Conservation (phyloP, 495 filamentous ascomycete species). For the Hyphodiscus hymeniophilus region DNA sequence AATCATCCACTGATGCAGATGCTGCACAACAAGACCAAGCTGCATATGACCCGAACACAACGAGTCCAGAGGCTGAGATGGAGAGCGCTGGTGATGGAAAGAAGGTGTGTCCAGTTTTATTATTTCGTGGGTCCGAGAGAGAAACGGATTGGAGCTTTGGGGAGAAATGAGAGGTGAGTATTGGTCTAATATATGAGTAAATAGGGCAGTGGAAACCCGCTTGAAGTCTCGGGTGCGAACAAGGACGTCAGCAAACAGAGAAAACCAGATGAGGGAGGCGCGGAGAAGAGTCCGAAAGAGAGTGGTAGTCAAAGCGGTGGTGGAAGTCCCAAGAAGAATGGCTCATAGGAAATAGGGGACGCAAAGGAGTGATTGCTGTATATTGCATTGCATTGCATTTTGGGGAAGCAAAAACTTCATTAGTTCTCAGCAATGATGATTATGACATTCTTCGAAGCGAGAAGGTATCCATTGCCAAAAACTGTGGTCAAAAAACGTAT, state of each 20-base stretch:
- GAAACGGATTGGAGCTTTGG: not conserved
- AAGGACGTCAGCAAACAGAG: conserved; percentile 45
- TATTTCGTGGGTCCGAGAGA: not conserved
- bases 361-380: too few species aligned
- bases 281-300: conserved; percentile 29
- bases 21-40: conserved; percentile 37
- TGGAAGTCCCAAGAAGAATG: conserved; percentile 25
- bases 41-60: conserved; percentile 53
- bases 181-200: too few species aligned
- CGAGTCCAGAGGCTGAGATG: conserved; percentile 46
- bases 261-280: conserved; percentile 36
- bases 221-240: conserved; percentile 55
- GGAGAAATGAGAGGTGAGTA: too few species aligned
- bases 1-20: conserved; percentile 49
- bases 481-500: too few species aligned
- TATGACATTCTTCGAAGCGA: too few species aligned
- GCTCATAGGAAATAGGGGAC: not conserved
- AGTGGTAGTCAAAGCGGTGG: conserved; percentile 23
- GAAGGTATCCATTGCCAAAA: too few species aligned
- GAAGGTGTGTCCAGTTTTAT: not conserved
- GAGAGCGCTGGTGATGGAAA: conserved; percentile 23
- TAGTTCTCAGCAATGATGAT: too few species aligned
- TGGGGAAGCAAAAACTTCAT: too few species aligned
- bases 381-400: too few species aligned
- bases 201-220: conserved; percentile 30